Conservation (phyloP, 2,329 filamentous ascomycete genomes). For the Fusarium heterosporum region DNA sequence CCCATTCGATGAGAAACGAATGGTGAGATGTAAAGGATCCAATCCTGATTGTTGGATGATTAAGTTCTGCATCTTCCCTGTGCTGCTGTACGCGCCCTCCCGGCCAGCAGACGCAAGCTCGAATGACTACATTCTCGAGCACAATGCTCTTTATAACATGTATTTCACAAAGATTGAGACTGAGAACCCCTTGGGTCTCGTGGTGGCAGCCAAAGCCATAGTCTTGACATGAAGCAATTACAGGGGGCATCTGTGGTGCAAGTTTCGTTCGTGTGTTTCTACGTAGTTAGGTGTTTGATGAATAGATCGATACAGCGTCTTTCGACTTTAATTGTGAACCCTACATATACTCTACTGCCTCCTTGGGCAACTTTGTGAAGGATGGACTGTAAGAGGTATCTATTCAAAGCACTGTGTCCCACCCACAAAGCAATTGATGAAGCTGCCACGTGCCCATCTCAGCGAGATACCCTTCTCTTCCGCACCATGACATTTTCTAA, state of each 20-base stretch:
- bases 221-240: not conserved
- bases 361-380: no score
- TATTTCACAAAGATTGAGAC: not conserved
- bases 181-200: not conserved
- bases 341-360: no score
- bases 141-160: not conserved
- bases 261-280: not conserved
- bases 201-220: not conserved
- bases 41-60: not conserved
- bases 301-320: not conserved
- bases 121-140: not conserved
- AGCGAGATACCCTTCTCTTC: no score
- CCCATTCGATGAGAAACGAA: not conserved
- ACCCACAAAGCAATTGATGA: no score
- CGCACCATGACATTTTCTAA: no score
- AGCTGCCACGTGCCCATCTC: no score
- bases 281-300: not conserved
- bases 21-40: not conserved
- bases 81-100: not conserved
- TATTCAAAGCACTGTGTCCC: no score
- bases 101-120: not conserved
- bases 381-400: no score
- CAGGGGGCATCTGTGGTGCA: no score
- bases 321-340: not conserved
- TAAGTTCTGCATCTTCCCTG: conserved; percentile 4